A percentile compares a stretch with the other conserved stretches of the same genome.
phyloP scores from a whole-genome alignment of 306 rosid species.

The Quercus robur region DNA sequence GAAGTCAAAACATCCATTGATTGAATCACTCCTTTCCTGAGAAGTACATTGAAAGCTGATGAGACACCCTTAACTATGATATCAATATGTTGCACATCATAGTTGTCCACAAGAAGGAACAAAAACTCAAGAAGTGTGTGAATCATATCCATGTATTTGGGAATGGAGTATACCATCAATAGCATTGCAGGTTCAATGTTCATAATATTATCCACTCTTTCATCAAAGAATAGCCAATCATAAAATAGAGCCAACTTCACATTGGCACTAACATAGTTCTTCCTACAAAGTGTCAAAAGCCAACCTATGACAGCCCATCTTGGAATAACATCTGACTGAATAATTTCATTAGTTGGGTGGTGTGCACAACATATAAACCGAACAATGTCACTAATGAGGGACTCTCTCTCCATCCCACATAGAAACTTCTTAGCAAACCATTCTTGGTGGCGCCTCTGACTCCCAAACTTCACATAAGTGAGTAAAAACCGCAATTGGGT shows the following conservation, averaged over 20 bases:
- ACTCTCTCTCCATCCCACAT: conserved; percentile 46
- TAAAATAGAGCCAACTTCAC: conserved; percentile 72
- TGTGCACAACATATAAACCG: conserved; percentile 80
- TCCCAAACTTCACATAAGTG: conserved; percentile 66
- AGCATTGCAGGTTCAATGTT: conserved; percentile 82
- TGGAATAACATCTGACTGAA: conserved; percentile 76
- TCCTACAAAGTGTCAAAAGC: conserved; percentile 61
- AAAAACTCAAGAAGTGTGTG: conserved; percentile 64
- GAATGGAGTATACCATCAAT: conserved; percentile 68
- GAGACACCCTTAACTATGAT: conserved; percentile 51
- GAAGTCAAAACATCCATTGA: conserved; percentile 57
- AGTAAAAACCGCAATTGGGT: conserved; percentile 60
- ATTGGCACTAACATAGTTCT: conserved; percentile 42
- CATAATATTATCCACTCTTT: conserved; percentile 63
- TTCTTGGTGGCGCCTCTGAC: conserved; percentile 59
- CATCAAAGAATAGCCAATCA: conserved; percentile 87
- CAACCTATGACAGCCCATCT: conserved; percentile 92
- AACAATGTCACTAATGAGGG: conserved; percentile 60
- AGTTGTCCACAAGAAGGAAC: conserved; percentile 66
- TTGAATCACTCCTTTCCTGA: conserved; percentile 49
- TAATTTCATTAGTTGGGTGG: conserved; percentile 81
- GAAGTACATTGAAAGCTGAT: conserved; percentile 49
- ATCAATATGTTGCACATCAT: conserved; percentile 50
- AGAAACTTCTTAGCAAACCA: conserved; percentile 78
- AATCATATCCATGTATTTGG: conserved; percentile 53